Conservation (phyloP, 2,329 filamentous ascomycete species). For the Epichloe amarillans region DNA sequence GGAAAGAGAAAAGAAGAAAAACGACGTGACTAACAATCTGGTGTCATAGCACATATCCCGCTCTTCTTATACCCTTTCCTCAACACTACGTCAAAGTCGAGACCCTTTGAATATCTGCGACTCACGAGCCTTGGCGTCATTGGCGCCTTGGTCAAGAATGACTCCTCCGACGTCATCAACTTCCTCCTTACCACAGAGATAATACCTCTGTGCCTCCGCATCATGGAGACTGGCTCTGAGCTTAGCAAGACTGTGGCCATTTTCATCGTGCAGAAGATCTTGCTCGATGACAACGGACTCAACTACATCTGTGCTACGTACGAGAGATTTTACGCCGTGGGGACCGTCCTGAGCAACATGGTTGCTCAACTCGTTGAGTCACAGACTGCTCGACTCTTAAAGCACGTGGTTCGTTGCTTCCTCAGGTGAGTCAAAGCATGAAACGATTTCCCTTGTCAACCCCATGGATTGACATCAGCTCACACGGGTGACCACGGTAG, state of each 20-base stretch:
- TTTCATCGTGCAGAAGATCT: slow-evolving; percentile 98
- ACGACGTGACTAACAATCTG: slow-evolving; percentile 1
- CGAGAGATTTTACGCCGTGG: slow-evolving; percentile 94
- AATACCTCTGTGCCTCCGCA: slow-evolving; percentile 89
- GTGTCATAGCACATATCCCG: slow-evolving; percentile 70
- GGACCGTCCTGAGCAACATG: slow-evolving; percentile 97
- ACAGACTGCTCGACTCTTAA: slow-evolving; percentile 86
- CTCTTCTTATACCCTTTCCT: slow-evolving; percentile 96
- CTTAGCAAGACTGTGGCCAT: slow-evolving; percentile 98
- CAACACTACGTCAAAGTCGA: slow-evolving; percentile 95
- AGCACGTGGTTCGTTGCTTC: slow-evolving; percentile 96
- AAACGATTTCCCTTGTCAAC: neutral
- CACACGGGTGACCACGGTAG: slow-evolving; percentile 30
- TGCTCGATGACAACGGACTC: slow-evolving; percentile 89
- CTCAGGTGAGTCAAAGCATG: slow-evolving; percentile 52
- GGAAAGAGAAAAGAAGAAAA: too few species aligned
- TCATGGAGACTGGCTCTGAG: slow-evolving; percentile 98
- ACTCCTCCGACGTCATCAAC: slow-evolving; percentile 97
- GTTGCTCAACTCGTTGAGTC: slow-evolving; percentile 94
- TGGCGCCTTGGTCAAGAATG: slow-evolving; percentile 94
- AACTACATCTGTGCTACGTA: slow-evolving; percentile 99
- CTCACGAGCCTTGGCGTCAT: slow-evolving; percentile 94
- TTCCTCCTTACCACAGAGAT: slow-evolving; percentile 97
- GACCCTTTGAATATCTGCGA: slow-evolving; percentile 93
- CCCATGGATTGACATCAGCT: slow-evolving; percentile 5